Evolutionary conservation across 1,139 yeast genomes (phyloP), one percentile per base, ranked within the genome.

Genomic region (Sporopachydermia cereana): DNA sequence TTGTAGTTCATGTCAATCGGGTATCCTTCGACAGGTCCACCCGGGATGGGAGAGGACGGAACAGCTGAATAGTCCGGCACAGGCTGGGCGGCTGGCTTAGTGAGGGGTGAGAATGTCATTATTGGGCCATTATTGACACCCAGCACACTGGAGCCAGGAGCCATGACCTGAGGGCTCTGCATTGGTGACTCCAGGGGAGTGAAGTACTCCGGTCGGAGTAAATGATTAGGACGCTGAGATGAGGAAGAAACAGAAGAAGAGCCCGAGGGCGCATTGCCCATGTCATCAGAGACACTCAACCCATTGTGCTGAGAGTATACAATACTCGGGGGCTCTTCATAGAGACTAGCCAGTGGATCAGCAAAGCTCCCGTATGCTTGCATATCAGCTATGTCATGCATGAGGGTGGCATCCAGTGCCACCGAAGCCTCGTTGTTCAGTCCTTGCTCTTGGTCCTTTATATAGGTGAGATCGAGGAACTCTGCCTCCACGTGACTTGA

Each of bases 1-100:
- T 34, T 34, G 17, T 34, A 34, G 17, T 34, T 34, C 39, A 34
- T 34, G 22, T 34, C 22, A 7, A 34, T 34, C 18, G 39, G 39
- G 17, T 34, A 34, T 20, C 39, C 39, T 9, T 5, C 9, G 12
- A 25, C 29, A 14, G 29, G 12, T 14, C 29, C 29, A 7, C 12
- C 12, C 14, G 30, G 30, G n/a, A 27, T n/a, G n/a, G 30, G 30
- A 27, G 30, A 27, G 12, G 30, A n/a, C 14, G n/a, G 14, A 27
- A 27, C 30, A 12, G n/a, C n/a, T 12, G 14, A 12, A 12, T 34
- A 20, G 9, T 16, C 18, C 9, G 39, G 39, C 12, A 7, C 5
- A 16, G n/a, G 12, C 17, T 5, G 12, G 18, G 18, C 22, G 17
- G 39, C 39, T 7, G 39, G 39, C 18, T 34, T 12, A 34, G 22